These are phyloP conservation scores for Dactylorhiza incarnata DNA, from an alignment of 106 monocot species.

Conservation along the genomic window DNA sequence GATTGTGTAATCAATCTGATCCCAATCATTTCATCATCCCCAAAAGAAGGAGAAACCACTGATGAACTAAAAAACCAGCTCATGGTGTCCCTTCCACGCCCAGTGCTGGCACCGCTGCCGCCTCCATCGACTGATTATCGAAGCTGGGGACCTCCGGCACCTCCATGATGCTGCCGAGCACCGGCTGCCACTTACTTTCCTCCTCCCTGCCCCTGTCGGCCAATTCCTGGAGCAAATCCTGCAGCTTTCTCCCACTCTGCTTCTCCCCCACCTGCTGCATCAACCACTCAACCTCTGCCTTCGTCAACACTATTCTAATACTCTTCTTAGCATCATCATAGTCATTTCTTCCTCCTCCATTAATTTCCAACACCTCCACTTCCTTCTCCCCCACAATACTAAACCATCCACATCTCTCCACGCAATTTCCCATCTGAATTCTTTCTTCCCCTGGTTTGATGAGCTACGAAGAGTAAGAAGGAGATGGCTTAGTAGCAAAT, in stretches of 20 bases:
- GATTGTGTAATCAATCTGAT: no score
- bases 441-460: not conserved
- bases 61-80: not conserved
- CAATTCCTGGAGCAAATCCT: conserved; percentile 8
- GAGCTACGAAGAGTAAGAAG: not conserved
- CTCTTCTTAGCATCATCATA: not conserved
- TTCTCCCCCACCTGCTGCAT: conserved; percentile 8
- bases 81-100: not conserved
- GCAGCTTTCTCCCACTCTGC: not conserved
- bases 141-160: not conserved
- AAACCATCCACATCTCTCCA: not conserved
- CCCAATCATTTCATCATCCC: no score
- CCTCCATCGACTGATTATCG: not conserved
- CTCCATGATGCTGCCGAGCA: conserved; percentile 5
- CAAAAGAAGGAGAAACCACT: not conserved
- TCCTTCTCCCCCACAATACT: not conserved
- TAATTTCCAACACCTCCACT: not conserved
- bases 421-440: conserved; percentile 22
- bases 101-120: no score
- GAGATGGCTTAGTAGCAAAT: not conserved
- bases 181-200: not conserved
- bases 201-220: not conserved
- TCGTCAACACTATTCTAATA: conserved; percentile 1
- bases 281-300: conserved; percentile 6
- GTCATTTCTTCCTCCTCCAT: not conserved